Conservation (phyloP, 768 basidiomycete genomes). For the Mycena vulgaris region DNA sequence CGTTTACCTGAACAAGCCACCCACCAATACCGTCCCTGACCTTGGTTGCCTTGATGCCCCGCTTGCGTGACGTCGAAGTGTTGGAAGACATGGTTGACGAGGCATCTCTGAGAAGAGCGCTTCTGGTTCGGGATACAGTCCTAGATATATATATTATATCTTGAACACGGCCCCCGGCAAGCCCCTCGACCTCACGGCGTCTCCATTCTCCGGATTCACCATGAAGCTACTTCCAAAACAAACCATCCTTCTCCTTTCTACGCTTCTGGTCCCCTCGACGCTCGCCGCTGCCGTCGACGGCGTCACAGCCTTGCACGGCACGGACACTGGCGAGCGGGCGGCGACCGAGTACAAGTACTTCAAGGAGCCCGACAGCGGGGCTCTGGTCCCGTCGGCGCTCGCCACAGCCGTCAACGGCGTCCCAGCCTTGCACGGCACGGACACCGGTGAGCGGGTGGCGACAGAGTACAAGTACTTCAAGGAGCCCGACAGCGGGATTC, state of each 20-base stretch:
- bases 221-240: constrained; percentile 3
- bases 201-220: constrained; percentile 3
- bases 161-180: not conserved
- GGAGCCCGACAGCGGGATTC: too few relatives aligned
- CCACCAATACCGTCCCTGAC: too few relatives aligned
- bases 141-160: not conserved
- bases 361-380: too few relatives aligned
- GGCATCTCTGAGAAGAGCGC: too few relatives aligned
- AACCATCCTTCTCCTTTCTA: constrained; percentile 6
- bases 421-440: constrained; percentile 2
- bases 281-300: not conserved
- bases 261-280: not conserved
- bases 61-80: too few relatives aligned
- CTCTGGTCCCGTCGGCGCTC: not conserved
- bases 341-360: constrained; percentile 5
- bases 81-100: too few relatives aligned
- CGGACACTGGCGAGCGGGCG: not conserved
- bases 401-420: not conserved
- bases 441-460: constrained; percentile 1
- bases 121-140: not conserved
- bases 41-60: too few relatives aligned
- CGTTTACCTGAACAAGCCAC: too few relatives aligned
- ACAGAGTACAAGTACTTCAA: constrained; percentile 10
- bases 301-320: constrained; percentile 1
- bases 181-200: not conserved